Percentiles rank a stretch among this genome's conserved stretches.
Evolutionary conservation across 352 stramenopile species (phyloP).

Genomic region (Phytophthora vignae): DNA sequence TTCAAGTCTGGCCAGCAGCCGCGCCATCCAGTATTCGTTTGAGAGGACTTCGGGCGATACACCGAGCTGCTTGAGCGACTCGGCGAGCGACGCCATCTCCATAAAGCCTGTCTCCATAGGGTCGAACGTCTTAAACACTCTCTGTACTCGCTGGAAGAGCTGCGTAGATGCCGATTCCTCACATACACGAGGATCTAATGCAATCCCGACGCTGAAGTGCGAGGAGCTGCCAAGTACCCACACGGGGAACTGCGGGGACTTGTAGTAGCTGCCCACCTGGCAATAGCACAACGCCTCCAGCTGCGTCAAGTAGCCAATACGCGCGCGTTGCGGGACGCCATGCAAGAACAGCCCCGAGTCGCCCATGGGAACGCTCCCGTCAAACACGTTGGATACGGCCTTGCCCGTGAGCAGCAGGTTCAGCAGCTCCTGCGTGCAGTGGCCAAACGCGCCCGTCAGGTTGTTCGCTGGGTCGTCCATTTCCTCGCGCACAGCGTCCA

Average conservation of each 20-base stretch:
- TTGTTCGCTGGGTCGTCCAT: slow-evolving; percentile 75
- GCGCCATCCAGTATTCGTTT: slow-evolving; percentile 76
- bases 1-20: slow-evolving; percentile 62
- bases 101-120: slow-evolving; percentile 92
- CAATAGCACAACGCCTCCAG: slow-evolving; percentile 92
- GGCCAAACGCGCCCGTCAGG: slow-evolving; percentile 78
- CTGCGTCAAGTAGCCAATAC: slow-evolving; percentile 90
- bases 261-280: slow-evolving; percentile 92
- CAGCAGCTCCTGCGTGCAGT: slow-evolving; percentile 88
- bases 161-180: slow-evolving; percentile 73
- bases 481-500: slow-evolving; percentile 58
- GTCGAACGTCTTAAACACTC: slow-evolving; percentile 91
- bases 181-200: slow-evolving; percentile 58
- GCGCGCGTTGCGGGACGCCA: slow-evolving; percentile 58
- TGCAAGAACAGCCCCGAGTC: slow-evolving; percentile 78
- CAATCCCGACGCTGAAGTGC: slow-evolving; percentile 93
- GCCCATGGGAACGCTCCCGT: slow-evolving; percentile 79
- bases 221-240: slow-evolving; percentile 92
- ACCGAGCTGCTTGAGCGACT: slow-evolving; percentile 76
- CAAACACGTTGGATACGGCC: slow-evolving; percentile 87
- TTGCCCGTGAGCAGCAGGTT: slow-evolving; percentile 86
- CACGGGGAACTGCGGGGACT: slow-evolving; percentile 86
- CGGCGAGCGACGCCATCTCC: slow-evolving; percentile 56
- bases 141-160: slow-evolving; percentile 87
- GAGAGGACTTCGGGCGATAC: slow-evolving; percentile 56